A percentile compares a stretch with the other conserved stretches of the same genome.
These are phyloP conservation scores for Stagonosporopsis chrysanthemi DNA, from an alignment of 2,329 filamentous ascomycete genomes.

Conservation along the genomic window DNA sequence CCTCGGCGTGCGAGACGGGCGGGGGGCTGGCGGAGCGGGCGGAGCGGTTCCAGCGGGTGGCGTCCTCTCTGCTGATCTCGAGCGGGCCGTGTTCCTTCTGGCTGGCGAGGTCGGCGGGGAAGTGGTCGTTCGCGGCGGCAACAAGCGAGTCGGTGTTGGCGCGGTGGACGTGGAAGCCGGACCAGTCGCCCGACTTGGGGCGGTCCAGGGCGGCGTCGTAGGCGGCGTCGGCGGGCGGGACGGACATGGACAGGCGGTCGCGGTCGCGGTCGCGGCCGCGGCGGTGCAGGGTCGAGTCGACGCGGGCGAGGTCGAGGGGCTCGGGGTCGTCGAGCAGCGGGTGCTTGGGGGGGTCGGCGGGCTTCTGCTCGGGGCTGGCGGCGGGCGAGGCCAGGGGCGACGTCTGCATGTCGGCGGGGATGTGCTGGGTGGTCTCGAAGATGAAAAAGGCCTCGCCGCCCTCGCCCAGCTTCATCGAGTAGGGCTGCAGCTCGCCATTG, in stretches of 20 bases:
- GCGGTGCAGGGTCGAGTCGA: conserved; percentile 32
- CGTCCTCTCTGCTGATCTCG: conserved; percentile 44
- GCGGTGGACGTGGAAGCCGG: conserved; percentile 49
- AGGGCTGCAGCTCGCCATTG: conserved; percentile 89
- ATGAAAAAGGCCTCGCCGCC: conserved; percentile 99
- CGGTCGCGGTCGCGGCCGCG: conserved; percentile 28
- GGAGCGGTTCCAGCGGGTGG: conserved; percentile 44
- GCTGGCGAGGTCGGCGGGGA: conserved; percentile 44
- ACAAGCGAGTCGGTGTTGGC: conserved; percentile 64
- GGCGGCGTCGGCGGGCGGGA: conserved; percentile 32
- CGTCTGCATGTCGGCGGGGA: conserved; percentile 93
- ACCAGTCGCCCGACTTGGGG: conserved; percentile 48
- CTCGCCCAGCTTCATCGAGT: conserved; percentile 98
- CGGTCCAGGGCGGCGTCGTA: conserved; percentile 29
- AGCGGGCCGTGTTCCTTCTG: conserved; percentile 38
- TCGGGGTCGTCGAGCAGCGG: conserved; percentile 71
- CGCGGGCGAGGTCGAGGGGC: conserved; percentile 69
- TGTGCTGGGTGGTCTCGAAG: conserved; percentile 90
- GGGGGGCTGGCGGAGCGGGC: conserved; percentile 77
- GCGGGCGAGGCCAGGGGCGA: conserved; percentile 91
- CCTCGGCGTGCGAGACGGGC: conserved; percentile 73
- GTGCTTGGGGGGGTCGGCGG: conserved; percentile 54
- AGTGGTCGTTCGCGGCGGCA: conserved; percentile 51
- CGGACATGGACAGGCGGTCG: conserved; percentile 43
- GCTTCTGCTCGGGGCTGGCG: conserved; percentile 76